A percentile compares a stretch with the other conserved stretches of the same genome.
Conservation (phyloP, 805 yeast species). For the Dipodascopsis uninucleata region DNA sequence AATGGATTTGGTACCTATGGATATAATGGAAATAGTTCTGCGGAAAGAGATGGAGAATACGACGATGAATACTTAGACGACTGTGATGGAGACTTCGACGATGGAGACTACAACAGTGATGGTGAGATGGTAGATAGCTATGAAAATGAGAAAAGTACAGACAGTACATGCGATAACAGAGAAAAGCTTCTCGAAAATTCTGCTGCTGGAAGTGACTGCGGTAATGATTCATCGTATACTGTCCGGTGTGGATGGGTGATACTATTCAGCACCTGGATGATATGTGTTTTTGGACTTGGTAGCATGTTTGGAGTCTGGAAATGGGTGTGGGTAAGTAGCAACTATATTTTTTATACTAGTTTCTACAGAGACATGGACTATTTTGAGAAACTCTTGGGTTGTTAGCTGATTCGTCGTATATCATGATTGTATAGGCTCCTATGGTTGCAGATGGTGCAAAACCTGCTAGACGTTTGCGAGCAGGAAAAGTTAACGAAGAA, state of each 20-base stretch:
- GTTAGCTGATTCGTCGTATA: no score
- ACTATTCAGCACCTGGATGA: constrained; percentile 20
- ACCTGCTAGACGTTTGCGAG: no score
- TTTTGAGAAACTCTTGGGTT: no score
- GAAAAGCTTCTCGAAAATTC: no score
- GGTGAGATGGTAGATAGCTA: constrained; percentile 1
- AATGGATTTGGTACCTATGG: neutral
- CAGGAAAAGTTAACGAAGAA: constrained; percentile 8
- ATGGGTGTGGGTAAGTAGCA: constrained; percentile 26
- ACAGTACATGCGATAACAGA: no score
- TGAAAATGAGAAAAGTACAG: constrained; percentile 1
- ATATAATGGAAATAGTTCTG: no score
- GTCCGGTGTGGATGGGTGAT: constrained; percentile 28
- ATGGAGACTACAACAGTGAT: no score
- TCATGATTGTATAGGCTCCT: no score
- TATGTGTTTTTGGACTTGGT: constrained; percentile 23
- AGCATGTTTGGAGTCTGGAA: constrained; percentile 28
- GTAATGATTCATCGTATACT: constrained; percentile 8
- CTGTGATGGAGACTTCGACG: neutral
- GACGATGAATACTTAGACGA: constrained; percentile 10
- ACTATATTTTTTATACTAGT: no score
- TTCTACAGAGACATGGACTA: no score
- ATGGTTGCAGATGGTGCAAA: no score
- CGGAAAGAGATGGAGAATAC: constrained; percentile 7
- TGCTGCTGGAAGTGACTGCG: neutral